Evolutionary conservation across 352 stramenopile species (phyloP), one percentile per base, ranked within the genome.

Genomic region (Phytophthora macrochlamydospora): DNA sequence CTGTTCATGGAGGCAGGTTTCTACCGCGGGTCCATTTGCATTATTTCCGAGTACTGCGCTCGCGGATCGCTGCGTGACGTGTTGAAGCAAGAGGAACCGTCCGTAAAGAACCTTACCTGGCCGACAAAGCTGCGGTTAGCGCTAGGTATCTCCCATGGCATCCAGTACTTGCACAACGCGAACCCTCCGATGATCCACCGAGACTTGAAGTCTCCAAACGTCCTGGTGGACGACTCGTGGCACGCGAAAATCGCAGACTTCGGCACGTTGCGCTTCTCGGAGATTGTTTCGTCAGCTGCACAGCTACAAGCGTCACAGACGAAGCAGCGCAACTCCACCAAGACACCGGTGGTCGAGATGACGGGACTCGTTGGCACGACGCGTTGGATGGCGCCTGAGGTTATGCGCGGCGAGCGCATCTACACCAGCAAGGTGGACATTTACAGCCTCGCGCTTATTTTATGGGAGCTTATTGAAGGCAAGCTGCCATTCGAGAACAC

Each of bases 61-160:
- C 90, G 97, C 52, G 96, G 96, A 12, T 98, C 93, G 7, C 75
- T 99, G 2, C 98, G 95, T 52, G 96, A 99, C 73, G 93, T 98
- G 33, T 71, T 99, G 28, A 87, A 89, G 74, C 79, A 84, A 31
- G 45, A 78, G 32, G 56, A 61, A 24, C 71, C 80, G 14, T 79
- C 85, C 52, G 76, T 90, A 38, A 88, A 83, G 64, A 79, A 87
- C 59, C 64, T 95, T 44, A 90, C 79, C 44, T 95, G 87, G 87
- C 86, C 84, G 7, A 94, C 84, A 1, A 92, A 92, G 68, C 59
- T 95, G 11, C 81, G 87, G 7, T 76, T 95, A 0, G 87, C 86
- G 0, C 65, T 95, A 1, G 87, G 86, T 4, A 91, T 95, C 35
- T 89, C 84, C 11, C 77, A 94, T 48, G 90, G 92, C 6, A 93